Evolutionary conservation across 495 filamentous ascomycete genomes (phyloP), one percentile per base, ranked within the genome.

Genomic region (Penicillium lagena): DNA sequence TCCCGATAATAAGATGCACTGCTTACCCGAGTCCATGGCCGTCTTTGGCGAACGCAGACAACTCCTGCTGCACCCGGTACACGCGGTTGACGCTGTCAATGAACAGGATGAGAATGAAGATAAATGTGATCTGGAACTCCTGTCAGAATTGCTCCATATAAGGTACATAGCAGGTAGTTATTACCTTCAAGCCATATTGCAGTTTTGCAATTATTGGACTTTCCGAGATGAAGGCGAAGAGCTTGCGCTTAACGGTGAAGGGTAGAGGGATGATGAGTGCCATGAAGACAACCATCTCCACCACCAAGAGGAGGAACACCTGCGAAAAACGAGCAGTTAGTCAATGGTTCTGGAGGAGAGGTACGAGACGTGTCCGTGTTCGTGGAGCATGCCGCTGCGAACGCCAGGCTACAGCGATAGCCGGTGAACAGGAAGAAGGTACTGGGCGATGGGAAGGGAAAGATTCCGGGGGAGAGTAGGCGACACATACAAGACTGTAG

Each of bases 31-130:
- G 54, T 58, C 63, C 64, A 49, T 62, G 63, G 38, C 67, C 68
- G 37, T 76, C 70, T 50, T 73, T 71, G 50, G 64, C 67, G 59
- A 74, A 78, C 37, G 83, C 73, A 27, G 78, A 68, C 52, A 96
- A 72, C 66, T 98, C 93, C 47, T 87, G 70, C 68, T 96, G 91
- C 39, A 98, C 93, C 15, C 91, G 87, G 63, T 95, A 97, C 54
- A 98, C 93, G 38, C 93, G 89, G 70, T 98, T 98, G 63, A 98
- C 89, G 64, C 90, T 96, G 71, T 98, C 93, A 62, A 98, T 79
- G 75, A 97, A 98, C 39, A 98, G 82, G 45, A 98, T 95, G 36
- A 96, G 69, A 57, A 98, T 97, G 71, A 97, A 97, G 55, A 97
- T 89, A 59, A 97, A 98, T 3, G 89, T 95, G 37, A 98, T 98